Evolutionary conservation across 2,329 filamentous ascomycete species (phyloP).

Genomic region (Penicillium sp.): DNA sequence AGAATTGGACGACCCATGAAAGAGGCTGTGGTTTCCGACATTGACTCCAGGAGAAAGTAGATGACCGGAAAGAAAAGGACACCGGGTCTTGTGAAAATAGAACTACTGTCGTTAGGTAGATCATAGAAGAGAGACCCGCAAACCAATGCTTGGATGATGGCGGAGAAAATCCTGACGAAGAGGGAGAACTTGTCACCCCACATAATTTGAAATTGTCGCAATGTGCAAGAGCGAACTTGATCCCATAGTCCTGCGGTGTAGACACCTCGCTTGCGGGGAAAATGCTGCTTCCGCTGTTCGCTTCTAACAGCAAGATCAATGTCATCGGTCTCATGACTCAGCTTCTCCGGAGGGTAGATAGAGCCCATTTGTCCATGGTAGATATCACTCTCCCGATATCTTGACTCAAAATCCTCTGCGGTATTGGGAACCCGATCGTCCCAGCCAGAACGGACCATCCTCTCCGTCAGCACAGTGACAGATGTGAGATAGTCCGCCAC

Average conservation of each 20-base stretch:
- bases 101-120: constrained; percentile 44
- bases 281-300: constrained; percentile 28
- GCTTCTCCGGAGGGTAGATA: constrained; percentile 26
- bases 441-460: constrained; percentile 33
- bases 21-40: constrained; percentile 54
- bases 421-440: constrained; percentile 28
- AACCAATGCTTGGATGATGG: constrained; percentile 36
- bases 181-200: constrained; percentile 48
- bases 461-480: constrained; percentile 51
- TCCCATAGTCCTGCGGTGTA: constrained; percentile 28
- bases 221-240: constrained; percentile 45
- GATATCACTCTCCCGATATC: constrained; percentile 49
- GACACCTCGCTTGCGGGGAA: constrained; percentile 26
- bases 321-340: constrained; percentile 26
- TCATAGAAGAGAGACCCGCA: constrained; percentile 49
- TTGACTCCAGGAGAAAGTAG: constrained; percentile 55
- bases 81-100: constrained; percentile 54
- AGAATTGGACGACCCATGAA: constrained; percentile 60
- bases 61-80: constrained; percentile 55
- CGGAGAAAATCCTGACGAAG: constrained; percentile 41
- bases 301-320: constrained; percentile 23
- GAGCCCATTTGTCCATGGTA: constrained; percentile 48
- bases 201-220: constrained; percentile 44
- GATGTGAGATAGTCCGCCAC: constrained; percentile 61
- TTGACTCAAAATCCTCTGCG: constrained; percentile 40